Base-by-base conservation (phyloP, 2,329 filamentous ascomycete genomes). In the Clonostachys sp. region DNA sequence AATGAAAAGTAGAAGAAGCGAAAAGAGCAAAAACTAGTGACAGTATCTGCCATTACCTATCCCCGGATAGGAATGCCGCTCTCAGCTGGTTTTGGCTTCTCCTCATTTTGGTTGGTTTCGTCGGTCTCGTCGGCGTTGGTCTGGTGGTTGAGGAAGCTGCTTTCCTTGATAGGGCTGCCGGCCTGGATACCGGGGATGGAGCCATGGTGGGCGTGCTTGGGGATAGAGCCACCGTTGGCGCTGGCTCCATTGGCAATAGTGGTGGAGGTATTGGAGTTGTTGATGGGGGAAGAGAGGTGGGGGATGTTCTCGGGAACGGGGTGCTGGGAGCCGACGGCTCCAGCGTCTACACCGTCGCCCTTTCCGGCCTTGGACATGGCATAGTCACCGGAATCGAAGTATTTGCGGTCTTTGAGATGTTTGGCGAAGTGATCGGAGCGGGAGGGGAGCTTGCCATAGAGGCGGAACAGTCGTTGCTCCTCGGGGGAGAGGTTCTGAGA, bases 381-480 rank as follows among this genome's bases (percentile, higher is more conserved):
- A 62, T 96, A 96, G 74, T 96, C 91, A 63, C 91, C 91, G 51
- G 88, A 94, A 75, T 96, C 91, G 71, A 96, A 96, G 75, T 96
- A 96, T 75, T 95, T 99, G 76, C 94, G 91, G 70, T 97, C 94
- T 81, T 96, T 96, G 65, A 97, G 83, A 67, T 97, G 95, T 78
- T 97, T 97, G 77, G 95, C 91, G 60, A 97, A 86, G 62, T 96
- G 82, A 70, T 96, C 92, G 68, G 91, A 95, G 70, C 94, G 94
- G 70, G 88, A 95, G 55, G 94, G 94, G 51, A 97, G 86, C 74
- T 97, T 97, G 72, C 94, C 94, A 71, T 99, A 99, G 55, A 97
- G 86, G 56, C 91, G 88, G 79, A 97, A 94, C 63, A 97, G 86
- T 54, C 89, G 89, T 72, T 96, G 91, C 78, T 99, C 94, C 62